Conservation (phyloP, 768 basidiomycete genomes). For the Termitomyces sp. region DNA sequence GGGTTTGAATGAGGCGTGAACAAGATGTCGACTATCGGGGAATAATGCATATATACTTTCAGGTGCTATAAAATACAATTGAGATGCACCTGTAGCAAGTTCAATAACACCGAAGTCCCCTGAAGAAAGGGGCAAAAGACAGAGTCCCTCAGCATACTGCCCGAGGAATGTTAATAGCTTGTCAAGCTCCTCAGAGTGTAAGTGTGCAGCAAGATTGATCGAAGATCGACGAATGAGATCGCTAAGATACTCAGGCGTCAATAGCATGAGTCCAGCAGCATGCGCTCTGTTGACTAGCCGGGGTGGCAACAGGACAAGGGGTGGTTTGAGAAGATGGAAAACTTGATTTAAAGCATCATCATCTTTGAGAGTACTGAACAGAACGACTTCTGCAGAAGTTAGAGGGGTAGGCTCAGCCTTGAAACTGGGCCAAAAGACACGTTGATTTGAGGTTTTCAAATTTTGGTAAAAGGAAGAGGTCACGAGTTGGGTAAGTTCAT, state of each 20-base stretch:
- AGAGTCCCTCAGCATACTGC: conserved; percentile 18
- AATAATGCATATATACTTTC: conserved; percentile 16
- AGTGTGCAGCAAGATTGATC: neutral
- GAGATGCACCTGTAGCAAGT: conserved; percentile 1
- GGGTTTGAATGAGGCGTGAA: conserved; percentile 20
- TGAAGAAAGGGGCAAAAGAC: conserved; percentile 31
- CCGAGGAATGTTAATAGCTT: conserved; percentile 22
- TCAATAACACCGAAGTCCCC: conserved; percentile 23
- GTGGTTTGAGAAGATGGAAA: conserved; percentile 17
- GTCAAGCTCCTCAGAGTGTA: conserved; percentile 17
- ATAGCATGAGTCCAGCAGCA: conserved; percentile 11
- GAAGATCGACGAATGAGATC: conserved; percentile 16
- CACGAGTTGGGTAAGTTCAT: neutral
- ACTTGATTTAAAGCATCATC: conserved; percentile 14
- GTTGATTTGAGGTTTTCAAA: neutral
- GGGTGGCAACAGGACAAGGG: conserved; percentile 14
- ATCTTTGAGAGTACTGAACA: neutral
- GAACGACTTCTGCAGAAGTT: neutral
- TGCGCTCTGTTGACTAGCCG: conserved; percentile 16
- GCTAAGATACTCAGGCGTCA: conserved; percentile 22
- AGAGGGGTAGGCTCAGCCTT: neutral
- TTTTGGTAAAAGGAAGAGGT: conserved; percentile 3
- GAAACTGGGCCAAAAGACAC: conserved; percentile 3
- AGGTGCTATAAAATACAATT: conserved; percentile 19
- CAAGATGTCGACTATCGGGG: conserved; percentile 17